Evolutionary conservation across 805 yeast genomes (phyloP), one percentile per base, ranked within the genome.

Genomic region (Metschnikowia gelsemii): DNA sequence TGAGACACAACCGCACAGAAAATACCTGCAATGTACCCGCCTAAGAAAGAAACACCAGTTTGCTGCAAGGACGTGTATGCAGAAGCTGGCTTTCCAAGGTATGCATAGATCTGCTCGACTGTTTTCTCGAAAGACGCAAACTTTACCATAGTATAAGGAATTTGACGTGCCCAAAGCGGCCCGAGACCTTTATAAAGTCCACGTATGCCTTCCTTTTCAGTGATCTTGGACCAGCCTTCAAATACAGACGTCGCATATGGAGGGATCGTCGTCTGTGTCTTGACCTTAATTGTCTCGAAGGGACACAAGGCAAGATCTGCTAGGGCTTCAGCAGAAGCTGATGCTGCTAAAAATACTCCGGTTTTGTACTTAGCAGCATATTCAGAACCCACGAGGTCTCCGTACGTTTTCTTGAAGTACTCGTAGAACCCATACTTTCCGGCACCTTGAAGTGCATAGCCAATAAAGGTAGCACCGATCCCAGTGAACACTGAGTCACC

Each of bases 91-190:
- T 78, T 79, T 33, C 96, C 89, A 53, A 91, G 72, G 45, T 72
- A 75, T 21, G 70, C 54, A 70, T 93, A 91, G 58, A 91, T 90
- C 36, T 68, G 63, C 57, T 83, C 88, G 23, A 91, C 97, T 38
- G 90, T 85, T 61, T 80, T 85, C 71, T 91, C 99, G 69, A 93
- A 91, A 19, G 95, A 78, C 7, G 97, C 91, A 65, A 91, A 93
- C 69, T 93, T 91, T 48, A 86, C 95, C 96, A 91, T 90, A 20
- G 98, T 91, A 72, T 91, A 91, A n/a, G 98, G 99, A 56, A 91
- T 85, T 68, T 91, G 99, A 72, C 98, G 84, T 45, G 82, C 79
- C 98, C 98, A 93, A 51, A 91, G 73, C 11, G 99, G 98, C 8
- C 80, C 83, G 40, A 91, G 68, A 40, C 98, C 98, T 59, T 86